A percentile compares a stretch with the other conserved stretches of the same genome.
These are phyloP conservation scores for Agarophyton chilense DNA, from an alignment of 23 red algal species.

Conservation along the genomic window DNA sequence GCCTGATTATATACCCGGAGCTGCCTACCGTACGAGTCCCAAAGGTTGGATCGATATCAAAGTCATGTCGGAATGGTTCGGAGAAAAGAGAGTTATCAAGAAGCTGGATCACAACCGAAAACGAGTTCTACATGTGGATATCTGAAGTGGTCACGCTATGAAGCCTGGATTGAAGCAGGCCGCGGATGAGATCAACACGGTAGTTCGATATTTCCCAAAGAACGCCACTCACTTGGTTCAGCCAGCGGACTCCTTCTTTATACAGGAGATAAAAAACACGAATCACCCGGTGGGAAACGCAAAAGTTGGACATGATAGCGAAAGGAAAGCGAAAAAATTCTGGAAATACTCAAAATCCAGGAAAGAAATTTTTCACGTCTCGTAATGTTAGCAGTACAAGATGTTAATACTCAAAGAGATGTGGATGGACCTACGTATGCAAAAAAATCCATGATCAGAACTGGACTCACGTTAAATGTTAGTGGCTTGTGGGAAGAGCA, in stretches of 20 bases:
- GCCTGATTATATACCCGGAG: background rate
- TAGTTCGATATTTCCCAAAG: background rate
- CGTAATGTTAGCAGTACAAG: background rate
- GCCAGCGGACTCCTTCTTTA: background rate
- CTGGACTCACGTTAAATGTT: background rate
- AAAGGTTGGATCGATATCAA: background rate
- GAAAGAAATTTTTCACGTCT: background rate
- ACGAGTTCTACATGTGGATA: background rate
- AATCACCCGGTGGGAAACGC: background rate
- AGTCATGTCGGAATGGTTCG: background rate
- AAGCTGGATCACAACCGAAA: background rate
- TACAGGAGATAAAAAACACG: background rate
- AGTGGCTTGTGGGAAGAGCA: conserved; percentile 16
- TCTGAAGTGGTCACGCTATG: background rate
- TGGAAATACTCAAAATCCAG: background rate
- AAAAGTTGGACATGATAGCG: conserved; percentile 1
- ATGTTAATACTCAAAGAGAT: background rate
- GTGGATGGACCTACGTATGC: background rate
- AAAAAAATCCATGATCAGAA: background rate
- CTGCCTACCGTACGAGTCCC: background rate
- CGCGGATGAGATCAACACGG: background rate
- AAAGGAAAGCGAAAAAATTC: background rate
- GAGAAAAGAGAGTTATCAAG: background rate
- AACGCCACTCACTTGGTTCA: background rate
- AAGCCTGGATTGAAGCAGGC: background rate